Evolutionary conservation across 1,284 basidiomycete genomes (phyloP).

Genomic region (Wallemia ichthyophaga): DNA sequence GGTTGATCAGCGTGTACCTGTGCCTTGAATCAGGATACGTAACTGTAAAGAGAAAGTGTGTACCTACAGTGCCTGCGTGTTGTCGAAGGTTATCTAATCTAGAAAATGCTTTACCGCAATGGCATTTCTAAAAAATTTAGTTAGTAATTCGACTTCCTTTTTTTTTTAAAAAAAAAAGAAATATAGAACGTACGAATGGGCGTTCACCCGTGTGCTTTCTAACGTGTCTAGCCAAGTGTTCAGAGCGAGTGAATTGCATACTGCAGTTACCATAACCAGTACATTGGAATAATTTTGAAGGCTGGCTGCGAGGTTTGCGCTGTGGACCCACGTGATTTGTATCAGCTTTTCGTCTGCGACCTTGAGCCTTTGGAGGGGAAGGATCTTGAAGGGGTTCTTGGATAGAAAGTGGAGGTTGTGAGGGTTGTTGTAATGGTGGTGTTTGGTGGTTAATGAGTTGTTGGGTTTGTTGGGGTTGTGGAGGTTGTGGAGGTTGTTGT

Average conservation of each 20-base stretch:
- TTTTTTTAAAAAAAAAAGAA: too few species aligned
- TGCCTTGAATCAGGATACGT: background rate
- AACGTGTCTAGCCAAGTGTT: slow-evolving; percentile 83
- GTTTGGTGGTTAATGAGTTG: too few species aligned
- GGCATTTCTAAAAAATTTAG: slow-evolving; percentile 26
- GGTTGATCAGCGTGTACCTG: slow-evolving; percentile 1
- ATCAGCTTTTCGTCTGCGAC: background rate
- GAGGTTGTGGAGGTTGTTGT: background rate
- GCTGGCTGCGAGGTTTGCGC: slow-evolving; percentile 9
- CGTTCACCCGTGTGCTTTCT: slow-evolving; percentile 94
- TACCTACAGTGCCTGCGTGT: slow-evolving; percentile 58
- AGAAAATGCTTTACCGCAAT: slow-evolving; percentile 82
- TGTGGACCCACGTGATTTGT: background rate
- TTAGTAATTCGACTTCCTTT: too few species aligned
- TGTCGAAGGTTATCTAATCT: slow-evolving; percentile 86
- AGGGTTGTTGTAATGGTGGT: too few species aligned
- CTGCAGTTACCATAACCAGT: slow-evolving; percentile 76
- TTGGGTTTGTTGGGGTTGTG: background rate
- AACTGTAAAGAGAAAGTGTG: background rate
- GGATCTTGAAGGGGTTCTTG: background rate
- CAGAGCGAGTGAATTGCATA: slow-evolving; percentile 83
- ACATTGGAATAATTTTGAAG: slow-evolving; percentile 78
- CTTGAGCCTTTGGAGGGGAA: background rate
- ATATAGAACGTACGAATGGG: slow-evolving; percentile 26
- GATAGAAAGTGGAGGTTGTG: too few species aligned